Conservation (phyloP, 441 rosid genomes). For the Mallotus japonicus region DNA sequence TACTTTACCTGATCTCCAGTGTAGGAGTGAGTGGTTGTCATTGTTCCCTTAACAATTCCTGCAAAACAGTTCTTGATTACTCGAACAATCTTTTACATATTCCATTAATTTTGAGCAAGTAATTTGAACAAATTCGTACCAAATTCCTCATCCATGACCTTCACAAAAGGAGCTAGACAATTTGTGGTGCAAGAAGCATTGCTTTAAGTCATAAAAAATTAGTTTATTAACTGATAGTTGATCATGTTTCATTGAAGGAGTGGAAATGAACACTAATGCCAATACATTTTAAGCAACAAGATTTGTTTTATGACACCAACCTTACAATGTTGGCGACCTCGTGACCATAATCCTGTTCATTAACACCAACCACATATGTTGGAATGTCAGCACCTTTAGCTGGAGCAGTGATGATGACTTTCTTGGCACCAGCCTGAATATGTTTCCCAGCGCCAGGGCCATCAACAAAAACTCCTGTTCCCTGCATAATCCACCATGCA, state of each 20-base stretch:
- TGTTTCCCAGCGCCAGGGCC: slow-evolving; percentile 97
- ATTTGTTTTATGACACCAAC: slow-evolving; percentile 29
- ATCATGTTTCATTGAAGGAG: too few species aligned
- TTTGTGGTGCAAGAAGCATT: slow-evolving; percentile 99
- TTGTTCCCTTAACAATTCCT: slow-evolving; percentile 98
- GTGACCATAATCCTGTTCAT: slow-evolving; percentile 74
- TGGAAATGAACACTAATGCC: too few species aligned
- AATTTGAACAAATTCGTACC: slow-evolving; percentile 39
- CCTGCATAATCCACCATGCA: slow-evolving; percentile 36
- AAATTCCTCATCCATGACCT: slow-evolving; percentile 84
- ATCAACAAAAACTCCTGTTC: slow-evolving; percentile 92
- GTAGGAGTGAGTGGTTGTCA: slow-evolving; percentile 99
- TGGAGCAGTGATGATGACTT: slow-evolving; percentile 91
- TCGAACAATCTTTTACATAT: neutral
- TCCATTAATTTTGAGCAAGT: neutral
- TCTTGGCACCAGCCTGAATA: slow-evolving; percentile 94
- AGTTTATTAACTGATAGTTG: neutral
- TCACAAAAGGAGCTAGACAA: slow-evolving; percentile 92
- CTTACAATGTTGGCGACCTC: slow-evolving; percentile 81
- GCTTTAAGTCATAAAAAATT: slow-evolving; percentile 36
- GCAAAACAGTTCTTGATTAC: slow-evolving; percentile 21
- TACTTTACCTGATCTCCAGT: slow-evolving; percentile 88
- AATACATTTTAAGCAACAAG: too few species aligned
- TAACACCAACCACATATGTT: slow-evolving; percentile 90
- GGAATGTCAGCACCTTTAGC: slow-evolving; percentile 99